Evolutionary conservation across 2,329 filamentous ascomycete species (phyloP).

Genomic region (Arachnomyces sp.): DNA sequence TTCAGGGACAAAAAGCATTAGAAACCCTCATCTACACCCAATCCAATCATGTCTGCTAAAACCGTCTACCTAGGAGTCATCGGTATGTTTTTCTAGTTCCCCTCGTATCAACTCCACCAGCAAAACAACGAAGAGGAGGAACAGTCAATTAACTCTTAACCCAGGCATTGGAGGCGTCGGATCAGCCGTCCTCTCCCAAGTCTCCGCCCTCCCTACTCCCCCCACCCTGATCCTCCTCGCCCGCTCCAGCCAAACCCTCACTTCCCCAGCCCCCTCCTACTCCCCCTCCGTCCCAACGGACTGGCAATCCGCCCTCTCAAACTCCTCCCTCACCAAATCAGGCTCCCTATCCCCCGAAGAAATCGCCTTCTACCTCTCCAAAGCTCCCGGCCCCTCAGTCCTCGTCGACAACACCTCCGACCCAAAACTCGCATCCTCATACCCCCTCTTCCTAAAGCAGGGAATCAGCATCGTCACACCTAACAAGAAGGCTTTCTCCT

Average conservation of each 20-base stretch:
- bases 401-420: conserved; percentile 95
- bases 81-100: conserved; percentile 21
- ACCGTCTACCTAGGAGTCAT: conserved; percentile 37
- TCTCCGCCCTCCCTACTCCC: conserved; percentile 59
- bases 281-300: conserved; percentile 53
- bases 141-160: conserved; percentile 9
- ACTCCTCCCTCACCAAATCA: conserved; percentile 49
- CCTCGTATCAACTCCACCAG: conserved; percentile 2
- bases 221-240: conserved; percentile 77
- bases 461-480: conserved; percentile 90
- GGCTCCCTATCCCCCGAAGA: conserved; percentile 54
- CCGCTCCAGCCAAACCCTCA: conserved; percentile 74
- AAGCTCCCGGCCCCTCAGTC: conserved; percentile 68
- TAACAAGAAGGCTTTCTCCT: conserved; percentile 97
- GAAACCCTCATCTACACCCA: too few relatives aligned
- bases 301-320: conserved; percentile 53
- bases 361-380: conserved; percentile 67
- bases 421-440: conserved; percentile 71
- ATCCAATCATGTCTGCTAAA: conserved; percentile 22
- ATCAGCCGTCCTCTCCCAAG: conserved; percentile 79
- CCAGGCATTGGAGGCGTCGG: conserved; percentile 87
- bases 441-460: conserved; percentile 69
- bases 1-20: too few relatives aligned
- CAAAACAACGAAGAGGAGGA: neutral
- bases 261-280: conserved; percentile 59